Base-by-base conservation (phyloP, 139 green algal genomes). In the Chlamydomonas eustigma region DNA sequence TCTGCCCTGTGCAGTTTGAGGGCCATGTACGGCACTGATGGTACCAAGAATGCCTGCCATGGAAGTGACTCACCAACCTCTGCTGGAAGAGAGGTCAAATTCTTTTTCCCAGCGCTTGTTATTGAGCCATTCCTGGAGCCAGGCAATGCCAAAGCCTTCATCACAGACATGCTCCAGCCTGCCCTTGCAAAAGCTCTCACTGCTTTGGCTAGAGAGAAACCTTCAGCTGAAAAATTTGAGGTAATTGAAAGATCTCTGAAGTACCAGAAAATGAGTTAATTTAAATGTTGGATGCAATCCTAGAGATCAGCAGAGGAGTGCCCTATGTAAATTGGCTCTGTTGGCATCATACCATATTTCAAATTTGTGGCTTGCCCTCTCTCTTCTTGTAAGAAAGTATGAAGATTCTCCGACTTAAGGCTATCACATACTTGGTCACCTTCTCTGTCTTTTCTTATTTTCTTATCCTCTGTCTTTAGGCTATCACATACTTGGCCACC, bases 21-120 rank as follows among this genome's bases (percentile, higher is more conserved):
- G 0, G 92, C 87, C 0, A 44, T 91, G 65, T 96, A 91, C 76
- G 92, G 92, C 74, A 92, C 86, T 4, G 88, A 95, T 65, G 90
- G 88, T 51, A 93, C 88, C 1, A 64, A 81, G 30, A 96, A 96
- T 73, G 90, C 90, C 28, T 84, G 78, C 0, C 92, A 96, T 71
- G 92, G 92, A 67, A 91, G 84, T 37, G 92, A 96, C 83, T 91
- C 85, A 18, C 75, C 80, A 0, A 58, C 50, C n/a, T 87, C 65
- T 35, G 92, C 92, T 2, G 44, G 51, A 18, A 83, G 90, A 2
- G 92, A 96, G 73, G 91, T 94, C 71, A 84, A 86, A 73, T 96
- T 96, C 81, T 93, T 86, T 85, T 96, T 95, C 78, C 90, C 92
- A 18, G 4, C 12, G 2, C 73, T 89, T 31, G 36, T 78, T 18